These are phyloP conservation scores for Pulveroboletus ravenelii DNA, from an alignment of 768 basidiomycete species.

Conservation along the genomic window DNA sequence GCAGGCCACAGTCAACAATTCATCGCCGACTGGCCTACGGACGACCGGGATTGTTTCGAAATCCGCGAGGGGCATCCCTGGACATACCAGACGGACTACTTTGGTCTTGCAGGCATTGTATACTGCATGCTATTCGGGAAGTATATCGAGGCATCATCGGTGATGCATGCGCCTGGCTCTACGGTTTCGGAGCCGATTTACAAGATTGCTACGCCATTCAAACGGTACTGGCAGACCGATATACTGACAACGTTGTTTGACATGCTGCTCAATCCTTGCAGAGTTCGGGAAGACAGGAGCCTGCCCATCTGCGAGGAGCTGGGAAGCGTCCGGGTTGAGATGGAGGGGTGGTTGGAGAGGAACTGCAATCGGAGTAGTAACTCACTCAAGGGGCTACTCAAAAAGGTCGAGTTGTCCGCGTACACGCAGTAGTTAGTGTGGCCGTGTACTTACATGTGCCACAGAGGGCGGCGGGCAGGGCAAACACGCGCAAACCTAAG, in stretches of 20 bases:
- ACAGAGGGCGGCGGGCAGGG: background rate
- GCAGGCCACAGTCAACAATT: constrained; percentile 61
- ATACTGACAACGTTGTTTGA: constrained; percentile 85
- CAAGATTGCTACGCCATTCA: constrained; percentile 74
- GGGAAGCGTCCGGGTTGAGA: constrained; percentile 59
- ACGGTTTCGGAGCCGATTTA: constrained; percentile 37
- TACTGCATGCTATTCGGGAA: constrained; percentile 97
- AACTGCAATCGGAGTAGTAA: constrained; percentile 85
- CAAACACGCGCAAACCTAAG: constrained; percentile 18
- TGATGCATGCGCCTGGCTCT: constrained; percentile 34
- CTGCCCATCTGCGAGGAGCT: constrained; percentile 76
- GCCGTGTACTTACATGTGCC: background rate
- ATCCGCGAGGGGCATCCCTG: constrained; percentile 78
- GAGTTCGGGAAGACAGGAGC: constrained; percentile 49
- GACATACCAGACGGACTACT: constrained; percentile 96
- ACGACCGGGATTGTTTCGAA: constrained; percentile 90
- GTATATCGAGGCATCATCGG: constrained; percentile 77
- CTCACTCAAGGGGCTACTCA: constrained; percentile 74
- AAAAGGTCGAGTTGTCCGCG: constrained; percentile 67
- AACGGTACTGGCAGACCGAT: constrained; percentile 92
- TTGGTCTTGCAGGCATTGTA: constrained; percentile 88
- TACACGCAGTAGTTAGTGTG: constrained; percentile 24
- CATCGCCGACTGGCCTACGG: constrained; percentile 82
- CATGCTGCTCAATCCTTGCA: constrained; percentile 74
- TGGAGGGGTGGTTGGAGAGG: constrained; percentile 82